These are phyloP conservation scores for Aureobasidium lini DNA, from an alignment of 2,329 filamentous ascomycete species.

Conservation along the genomic window DNA sequence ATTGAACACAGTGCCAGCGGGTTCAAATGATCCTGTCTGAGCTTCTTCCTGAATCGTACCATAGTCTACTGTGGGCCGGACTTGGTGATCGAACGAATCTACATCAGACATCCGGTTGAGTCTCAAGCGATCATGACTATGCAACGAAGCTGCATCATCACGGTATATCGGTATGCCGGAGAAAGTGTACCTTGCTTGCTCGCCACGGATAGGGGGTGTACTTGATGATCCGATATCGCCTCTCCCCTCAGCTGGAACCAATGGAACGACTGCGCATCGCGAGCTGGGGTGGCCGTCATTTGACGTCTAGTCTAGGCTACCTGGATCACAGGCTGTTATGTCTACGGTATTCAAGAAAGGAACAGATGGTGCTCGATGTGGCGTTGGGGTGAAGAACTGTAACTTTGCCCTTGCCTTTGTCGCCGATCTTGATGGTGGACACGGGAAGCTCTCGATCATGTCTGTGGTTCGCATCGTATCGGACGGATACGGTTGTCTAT, in stretches of 20 bases:
- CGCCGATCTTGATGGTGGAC: slow-evolving; percentile 19
- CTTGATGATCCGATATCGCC: neutral
- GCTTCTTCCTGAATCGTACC: neutral
- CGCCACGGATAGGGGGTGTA: slow-evolving; percentile 20
- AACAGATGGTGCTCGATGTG: neutral
- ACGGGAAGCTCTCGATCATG: slow-evolving; percentile 20
- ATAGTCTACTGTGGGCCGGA: neutral
- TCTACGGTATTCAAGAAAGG: neutral
- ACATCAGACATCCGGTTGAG: neutral
- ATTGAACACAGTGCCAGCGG: too few relatives aligned
- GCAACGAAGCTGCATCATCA: slow-evolving; percentile 19
- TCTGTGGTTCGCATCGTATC: slow-evolving; percentile 20
- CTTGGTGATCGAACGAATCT: neutral
- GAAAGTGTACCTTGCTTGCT: slow-evolving; percentile 20
- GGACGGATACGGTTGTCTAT: neutral
- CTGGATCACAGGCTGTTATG: neutral
- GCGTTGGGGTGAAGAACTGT: slow-evolving; percentile 6
- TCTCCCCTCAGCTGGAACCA: neutral
- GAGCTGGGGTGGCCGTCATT: neutral
- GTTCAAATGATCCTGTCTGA: neutral
- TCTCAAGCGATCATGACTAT: slow-evolving; percentile 6
- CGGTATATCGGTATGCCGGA: slow-evolving; percentile 22
- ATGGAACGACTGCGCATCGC: neutral
- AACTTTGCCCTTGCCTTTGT: slow-evolving; percentile 16
- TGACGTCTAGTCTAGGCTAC: neutral